phyloP scores from a whole-genome alignment of 2,329 filamentous ascomycete species.

The Tolypocladium nubicola region DNA sequence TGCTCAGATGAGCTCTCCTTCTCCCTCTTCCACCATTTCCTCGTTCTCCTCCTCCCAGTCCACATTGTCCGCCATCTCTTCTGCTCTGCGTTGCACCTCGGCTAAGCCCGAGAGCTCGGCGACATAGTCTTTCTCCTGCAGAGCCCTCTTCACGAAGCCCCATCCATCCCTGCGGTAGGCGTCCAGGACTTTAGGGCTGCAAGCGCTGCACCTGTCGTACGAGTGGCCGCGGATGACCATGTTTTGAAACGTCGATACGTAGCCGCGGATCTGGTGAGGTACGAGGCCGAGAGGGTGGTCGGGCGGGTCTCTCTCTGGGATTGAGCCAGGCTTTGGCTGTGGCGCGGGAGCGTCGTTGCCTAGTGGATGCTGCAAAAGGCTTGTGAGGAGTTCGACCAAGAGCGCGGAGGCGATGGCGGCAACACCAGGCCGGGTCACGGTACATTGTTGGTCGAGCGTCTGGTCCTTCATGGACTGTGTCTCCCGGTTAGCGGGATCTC shows the following conservation, averaged over 20 bases:
- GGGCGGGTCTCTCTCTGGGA: slow-evolving; percentile 43
- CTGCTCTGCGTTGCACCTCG: slow-evolving; percentile 55
- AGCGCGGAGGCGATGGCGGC: slow-evolving; percentile 87
- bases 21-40: slow-evolving; percentile 36
- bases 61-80: slow-evolving; percentile 39
- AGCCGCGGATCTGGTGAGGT: slow-evolving; percentile 73
- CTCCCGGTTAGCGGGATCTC: not conserved
- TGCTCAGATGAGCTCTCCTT: slow-evolving; percentile 40
- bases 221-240: slow-evolving; percentile 62
- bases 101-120: slow-evolving; percentile 65
- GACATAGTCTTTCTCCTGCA: slow-evolving; percentile 69
- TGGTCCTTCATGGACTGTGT: slow-evolving; percentile 80
- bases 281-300: slow-evolving; percentile 57
- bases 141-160: slow-evolving; percentile 64
- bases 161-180: slow-evolving; percentile 60
- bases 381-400: slow-evolving; percentile 81
- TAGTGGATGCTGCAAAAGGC: slow-evolving; percentile 75
- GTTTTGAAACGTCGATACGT: slow-evolving; percentile 63
- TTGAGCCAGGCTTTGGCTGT: slow-evolving; percentile 22
- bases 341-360: slow-evolving; percentile 53
- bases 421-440: slow-evolving; percentile 86
- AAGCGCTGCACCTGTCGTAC: slow-evolving; percentile 75
- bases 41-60: slow-evolving; percentile 53
- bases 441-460: slow-evolving; percentile 95
- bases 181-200: slow-evolving; percentile 57